phyloP scores from a whole-genome alignment of 495 filamentous ascomycete species.

The Penicillium verhagenii region DNA sequence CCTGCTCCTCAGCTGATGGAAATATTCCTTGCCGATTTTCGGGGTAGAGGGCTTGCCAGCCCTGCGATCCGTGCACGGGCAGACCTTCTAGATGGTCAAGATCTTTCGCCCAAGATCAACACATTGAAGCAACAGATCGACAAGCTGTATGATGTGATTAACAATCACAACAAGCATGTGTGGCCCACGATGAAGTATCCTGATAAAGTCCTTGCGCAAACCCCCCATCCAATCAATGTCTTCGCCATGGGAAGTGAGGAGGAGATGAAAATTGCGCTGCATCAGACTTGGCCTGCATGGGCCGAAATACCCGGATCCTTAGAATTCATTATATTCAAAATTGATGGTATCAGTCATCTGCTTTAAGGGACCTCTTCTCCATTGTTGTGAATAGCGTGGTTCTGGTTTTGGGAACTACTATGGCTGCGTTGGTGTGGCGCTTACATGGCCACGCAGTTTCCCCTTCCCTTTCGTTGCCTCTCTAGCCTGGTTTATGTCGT shows the following conservation, averaged over 20 bases:
- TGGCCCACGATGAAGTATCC: slow-evolving; percentile 4
- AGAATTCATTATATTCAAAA: no score
- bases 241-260: not conserved
- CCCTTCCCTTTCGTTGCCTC: no score
- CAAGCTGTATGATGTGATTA: not conserved
- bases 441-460: no score
- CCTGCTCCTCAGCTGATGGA: not conserved
- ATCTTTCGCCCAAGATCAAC: not conserved
- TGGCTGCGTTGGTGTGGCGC: no score
- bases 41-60: not conserved
- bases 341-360: no score
- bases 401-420: no score
- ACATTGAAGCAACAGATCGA: slow-evolving; percentile 2
- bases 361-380: no score
- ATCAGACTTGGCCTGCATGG: not conserved
- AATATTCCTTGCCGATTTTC: not conserved
- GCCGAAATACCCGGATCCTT: no score
- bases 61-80: not conserved
- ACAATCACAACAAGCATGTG: not conserved
- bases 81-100: not conserved
- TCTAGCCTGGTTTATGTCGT: no score
- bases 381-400: no score
- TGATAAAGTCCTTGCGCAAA: not conserved
- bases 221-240: not conserved
- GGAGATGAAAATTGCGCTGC: not conserved